These are phyloP conservation scores for Euphorbia tirucalli DNA, from an alignment of 345 rosid genomes.

Conservation along the genomic window DNA sequence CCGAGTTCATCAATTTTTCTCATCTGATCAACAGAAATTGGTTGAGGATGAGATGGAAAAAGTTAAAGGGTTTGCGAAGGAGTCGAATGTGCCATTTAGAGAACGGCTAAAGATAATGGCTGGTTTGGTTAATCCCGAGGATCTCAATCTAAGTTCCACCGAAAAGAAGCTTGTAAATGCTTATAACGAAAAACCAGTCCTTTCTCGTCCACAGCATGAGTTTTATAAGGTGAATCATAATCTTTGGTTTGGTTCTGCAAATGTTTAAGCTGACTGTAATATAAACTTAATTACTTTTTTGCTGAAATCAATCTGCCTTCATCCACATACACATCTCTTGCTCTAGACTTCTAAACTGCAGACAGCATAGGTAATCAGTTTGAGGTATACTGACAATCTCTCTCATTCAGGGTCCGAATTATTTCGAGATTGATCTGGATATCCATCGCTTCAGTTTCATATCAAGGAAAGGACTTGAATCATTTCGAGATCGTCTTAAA, in stretches of 20 bases:
- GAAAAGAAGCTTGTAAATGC: conserved; percentile 79
- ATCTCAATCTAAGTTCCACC: conserved; percentile 67
- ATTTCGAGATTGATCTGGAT: conserved; percentile 93
- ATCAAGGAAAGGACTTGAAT: conserved; percentile 85
- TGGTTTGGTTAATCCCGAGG: conserved; percentile 80
- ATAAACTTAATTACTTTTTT: no score
- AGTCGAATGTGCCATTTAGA: conserved; percentile 64
- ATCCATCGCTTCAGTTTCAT: conserved; percentile 91
- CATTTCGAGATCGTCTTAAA: conserved; percentile 77
- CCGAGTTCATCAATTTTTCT: not conserved
- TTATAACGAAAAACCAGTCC: conserved; percentile 90
- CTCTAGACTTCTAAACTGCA: no score
- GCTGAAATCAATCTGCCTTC: not conserved
- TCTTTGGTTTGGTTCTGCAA: not conserved
- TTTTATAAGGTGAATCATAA: conserved; percentile 53
- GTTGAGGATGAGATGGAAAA: conserved; percentile 85
- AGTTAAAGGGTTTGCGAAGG: conserved; percentile 81
- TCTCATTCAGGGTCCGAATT: conserved; percentile 65
- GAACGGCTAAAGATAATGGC: conserved; percentile 89
- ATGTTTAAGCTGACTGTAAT: not conserved
- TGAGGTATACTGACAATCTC: not conserved
- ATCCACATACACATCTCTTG: not conserved
- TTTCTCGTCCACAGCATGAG: conserved; percentile 93
- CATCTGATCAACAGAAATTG: conserved; percentile 54
- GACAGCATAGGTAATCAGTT: not conserved